Conservation (phyloP, 768 basidiomycete genomes). For the Royoungia palumana region DNA sequence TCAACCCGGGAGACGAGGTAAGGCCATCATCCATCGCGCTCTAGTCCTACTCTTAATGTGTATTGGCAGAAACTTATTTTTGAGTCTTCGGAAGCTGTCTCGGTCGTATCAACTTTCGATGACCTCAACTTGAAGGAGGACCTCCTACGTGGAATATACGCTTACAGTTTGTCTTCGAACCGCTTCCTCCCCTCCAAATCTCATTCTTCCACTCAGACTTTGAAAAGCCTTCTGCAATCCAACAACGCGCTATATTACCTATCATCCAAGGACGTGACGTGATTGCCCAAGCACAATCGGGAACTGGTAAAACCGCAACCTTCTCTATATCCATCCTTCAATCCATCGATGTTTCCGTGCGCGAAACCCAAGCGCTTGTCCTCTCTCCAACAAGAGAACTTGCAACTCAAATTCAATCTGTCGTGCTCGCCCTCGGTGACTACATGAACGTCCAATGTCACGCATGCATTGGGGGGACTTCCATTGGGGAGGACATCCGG, state of each 20-base stretch:
- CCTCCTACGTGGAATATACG: conserved; percentile 94
- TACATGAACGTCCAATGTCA: conserved; percentile 99
- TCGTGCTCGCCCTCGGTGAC: conserved; percentile 93
- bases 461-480: conserved; percentile 96
- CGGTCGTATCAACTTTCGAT: conserved; percentile 85
- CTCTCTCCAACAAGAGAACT: conserved; percentile 98
- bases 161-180: conserved; percentile 70
- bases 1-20: conserved; percentile 85
- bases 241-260: conserved; percentile 95
- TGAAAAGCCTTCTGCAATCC: conserved; percentile 98
- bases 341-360: conserved; percentile 91
- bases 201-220: conserved; percentile 54
- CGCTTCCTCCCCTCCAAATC: not conserved
- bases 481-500: conserved; percentile 95
- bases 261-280: conserved; percentile 96
- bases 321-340: conserved; percentile 98
- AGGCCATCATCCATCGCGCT: conserved; percentile 23
- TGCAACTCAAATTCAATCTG: conserved; percentile 98
- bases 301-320: conserved; percentile 99
- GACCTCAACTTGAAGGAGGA: conserved; percentile 93
- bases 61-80: conserved; percentile 79
- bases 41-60: not conserved
- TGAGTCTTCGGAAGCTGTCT: conserved; percentile 90
- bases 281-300: conserved; percentile 98
- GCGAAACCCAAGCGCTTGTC: conserved; percentile 94